Percentiles rank a stretch among this genome's conserved stretches.
phyloP scores from a whole-genome alignment of 768 basidiomycete genomes.

The Lactarius vividus region DNA sequence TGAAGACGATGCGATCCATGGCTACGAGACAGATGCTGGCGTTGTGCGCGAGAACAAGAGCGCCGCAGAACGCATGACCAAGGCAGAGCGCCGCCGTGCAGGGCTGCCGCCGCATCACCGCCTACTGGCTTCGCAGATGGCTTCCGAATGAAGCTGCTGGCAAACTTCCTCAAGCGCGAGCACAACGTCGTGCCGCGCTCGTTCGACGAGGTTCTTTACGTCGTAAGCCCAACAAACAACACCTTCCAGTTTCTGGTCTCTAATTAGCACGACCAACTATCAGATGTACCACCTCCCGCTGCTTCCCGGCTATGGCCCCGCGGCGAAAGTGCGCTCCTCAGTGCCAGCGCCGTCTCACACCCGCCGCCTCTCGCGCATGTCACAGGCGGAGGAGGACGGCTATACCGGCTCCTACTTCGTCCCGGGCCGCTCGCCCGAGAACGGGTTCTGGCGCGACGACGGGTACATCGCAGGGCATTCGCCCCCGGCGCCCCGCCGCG shows the following conservation, averaged over 20 bases:
- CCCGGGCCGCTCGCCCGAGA: conserved; percentile 33
- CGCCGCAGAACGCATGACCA: conserved; percentile 85
- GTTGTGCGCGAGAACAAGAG: conserved; percentile 59
- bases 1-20: conserved; percentile 52
- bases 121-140: conserved; percentile 88
- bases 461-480: conserved; percentile 56
- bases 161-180: conserved; percentile 86
- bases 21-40: conserved; percentile 62
- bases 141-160: conserved; percentile 79
- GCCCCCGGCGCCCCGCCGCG: conserved; percentile 25
- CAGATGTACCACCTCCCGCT: conserved; percentile 92
- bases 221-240: conserved; percentile 43
- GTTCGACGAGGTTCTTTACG: conserved; percentile 93
- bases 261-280: background rate
- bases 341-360: conserved; percentile 49
- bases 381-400: conserved; percentile 86
- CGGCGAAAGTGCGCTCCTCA: conserved; percentile 83
- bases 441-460: conserved; percentile 35
- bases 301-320: conserved; percentile 85
- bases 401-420: conserved; percentile 85
- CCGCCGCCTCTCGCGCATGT: conserved; percentile 64
- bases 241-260: background rate
- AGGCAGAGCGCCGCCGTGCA: conserved; percentile 78
- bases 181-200: conserved; percentile 85
- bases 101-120: conserved; percentile 79